Evolutionary conservation across 208 protist genomes (phyloP).

Genomic region (Acanthamoeba healyi): DNA sequence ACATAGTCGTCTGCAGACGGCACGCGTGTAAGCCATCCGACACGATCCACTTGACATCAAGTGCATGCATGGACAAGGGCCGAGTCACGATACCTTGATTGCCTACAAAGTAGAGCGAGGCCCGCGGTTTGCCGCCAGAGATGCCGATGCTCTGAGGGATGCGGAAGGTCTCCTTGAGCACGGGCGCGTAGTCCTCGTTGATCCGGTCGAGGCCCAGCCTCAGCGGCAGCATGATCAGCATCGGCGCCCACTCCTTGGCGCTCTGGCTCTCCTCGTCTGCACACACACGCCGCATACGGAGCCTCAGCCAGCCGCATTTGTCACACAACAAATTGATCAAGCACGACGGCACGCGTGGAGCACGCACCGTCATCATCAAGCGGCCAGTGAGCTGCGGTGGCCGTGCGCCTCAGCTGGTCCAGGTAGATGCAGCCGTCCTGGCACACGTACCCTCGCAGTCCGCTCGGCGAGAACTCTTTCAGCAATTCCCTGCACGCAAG

Average conservation of each 20-base stretch:
- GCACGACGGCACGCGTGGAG: neutral
- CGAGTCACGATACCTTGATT: constrained; percentile 48
- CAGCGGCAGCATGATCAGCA: constrained; percentile 39
- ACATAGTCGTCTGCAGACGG: neutral
- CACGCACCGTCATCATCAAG: neutral
- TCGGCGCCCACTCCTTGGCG: constrained; percentile 2
- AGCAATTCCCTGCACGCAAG: neutral
- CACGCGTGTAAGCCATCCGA: neutral
- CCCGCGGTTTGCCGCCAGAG: constrained; percentile 80
- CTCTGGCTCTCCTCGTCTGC: neutral
- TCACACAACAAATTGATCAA: neutral
- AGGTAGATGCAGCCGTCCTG: constrained; percentile 47
- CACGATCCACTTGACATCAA: neutral
- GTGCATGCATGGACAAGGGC: neutral
- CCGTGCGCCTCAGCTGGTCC: neutral
- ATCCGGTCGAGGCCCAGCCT: constrained; percentile 37
- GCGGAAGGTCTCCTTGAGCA: neutral
- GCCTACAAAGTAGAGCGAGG: constrained; percentile 82
- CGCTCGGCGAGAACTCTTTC: constrained; percentile 15
- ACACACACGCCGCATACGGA: no score
- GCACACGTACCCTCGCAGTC: constrained; percentile 10
- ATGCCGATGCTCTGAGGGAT: constrained; percentile 80
- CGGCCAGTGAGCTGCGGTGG: neutral
- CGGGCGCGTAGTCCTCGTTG: constrained; percentile 33
- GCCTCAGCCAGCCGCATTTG: neutral